Base-by-base conservation (phyloP, 2,329 filamentous ascomycete genomes). In the Westerdykella sp. region DNA sequence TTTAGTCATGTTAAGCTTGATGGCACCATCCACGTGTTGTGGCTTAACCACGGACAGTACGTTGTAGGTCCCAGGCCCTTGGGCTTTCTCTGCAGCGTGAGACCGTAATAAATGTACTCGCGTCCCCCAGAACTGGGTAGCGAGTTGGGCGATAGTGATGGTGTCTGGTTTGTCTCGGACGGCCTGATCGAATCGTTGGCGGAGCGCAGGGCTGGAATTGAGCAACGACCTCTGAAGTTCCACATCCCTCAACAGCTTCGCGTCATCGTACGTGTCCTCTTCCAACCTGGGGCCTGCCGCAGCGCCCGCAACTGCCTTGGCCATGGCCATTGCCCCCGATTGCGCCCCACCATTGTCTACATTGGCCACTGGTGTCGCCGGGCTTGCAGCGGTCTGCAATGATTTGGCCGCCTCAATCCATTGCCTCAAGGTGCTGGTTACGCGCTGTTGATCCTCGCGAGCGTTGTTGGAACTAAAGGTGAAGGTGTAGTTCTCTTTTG, bases 91-190 rank as follows among this genome's bases (percentile, higher is more conserved):
- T 37, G 95, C 93, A 1, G 89, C 90, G 69, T 96, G 87, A 0
- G 91, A 85, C 11, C 93, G 85, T 23, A 98, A 76, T 25, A 96
- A 73, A 63, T 88, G 88, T 37, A 90, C 79, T 37, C 94, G 79
- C 2, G 88, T 87, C 1, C 88, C 87, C 93, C 93, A 98, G 70
- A 98, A 98, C 64, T 96, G 91, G 1, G 81, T 75, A 54, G 91
- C 89, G 66, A 97, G 95, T 36, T 89, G 84, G 1, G 79, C 79
- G 22, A 85, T 81, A 0, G 84, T 84, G 48, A 97, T 84, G 2
- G 85, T 83, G 6, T 91, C 85, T 0, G 91, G 89, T 60, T 95
- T 95, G 7, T 86, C 85, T 41, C 79, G 76, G 39, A 89, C 73
- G 0, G 88, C 85, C 60, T 95, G 88, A 70, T 88, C 83, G 63